Conservation (phyloP, 2,329 filamentous ascomycete genomes). For the Clarireedia homoeocarpa region DNA sequence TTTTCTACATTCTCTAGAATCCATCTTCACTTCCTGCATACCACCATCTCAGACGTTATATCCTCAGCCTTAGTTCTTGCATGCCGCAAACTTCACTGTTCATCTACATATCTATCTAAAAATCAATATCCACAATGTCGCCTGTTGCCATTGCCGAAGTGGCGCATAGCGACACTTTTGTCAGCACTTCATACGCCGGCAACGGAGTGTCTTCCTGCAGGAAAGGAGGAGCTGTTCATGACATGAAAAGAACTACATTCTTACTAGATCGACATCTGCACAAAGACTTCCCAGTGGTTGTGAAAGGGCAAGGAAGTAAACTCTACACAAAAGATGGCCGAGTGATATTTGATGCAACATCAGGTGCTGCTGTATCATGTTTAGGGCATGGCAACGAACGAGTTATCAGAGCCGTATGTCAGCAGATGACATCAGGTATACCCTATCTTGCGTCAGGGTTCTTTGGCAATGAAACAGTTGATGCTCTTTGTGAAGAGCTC, state of each 20-base stretch:
- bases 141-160: constrained; percentile 7
- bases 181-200: not conserved
- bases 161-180: not conserved
- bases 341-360: constrained; percentile 61
- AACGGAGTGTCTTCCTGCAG: not conserved
- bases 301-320: constrained; percentile 22
- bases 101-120: not conserved
- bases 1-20: not conserved
- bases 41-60: not conserved
- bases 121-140: constrained; percentile 1
- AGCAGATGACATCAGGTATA: constrained; percentile 48
- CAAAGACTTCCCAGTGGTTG: constrained; percentile 23
- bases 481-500: constrained; percentile 38
- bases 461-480: constrained; percentile 46
- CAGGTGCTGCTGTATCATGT: constrained; percentile 65
- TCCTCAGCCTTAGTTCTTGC: not conserved
- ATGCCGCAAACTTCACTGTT: not conserved
- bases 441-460: constrained; percentile 52
- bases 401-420: constrained; percentile 50
- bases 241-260: constrained; percentile 16
- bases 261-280: constrained; percentile 25
- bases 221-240: constrained; percentile 5
- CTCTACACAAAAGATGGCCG: constrained; percentile 37
- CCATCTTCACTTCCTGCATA: not conserved
- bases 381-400: constrained; percentile 59